phyloP scores from a whole-genome alignment of 2,329 filamentous ascomycete genomes.

The Colletotrichum siamense region DNA sequence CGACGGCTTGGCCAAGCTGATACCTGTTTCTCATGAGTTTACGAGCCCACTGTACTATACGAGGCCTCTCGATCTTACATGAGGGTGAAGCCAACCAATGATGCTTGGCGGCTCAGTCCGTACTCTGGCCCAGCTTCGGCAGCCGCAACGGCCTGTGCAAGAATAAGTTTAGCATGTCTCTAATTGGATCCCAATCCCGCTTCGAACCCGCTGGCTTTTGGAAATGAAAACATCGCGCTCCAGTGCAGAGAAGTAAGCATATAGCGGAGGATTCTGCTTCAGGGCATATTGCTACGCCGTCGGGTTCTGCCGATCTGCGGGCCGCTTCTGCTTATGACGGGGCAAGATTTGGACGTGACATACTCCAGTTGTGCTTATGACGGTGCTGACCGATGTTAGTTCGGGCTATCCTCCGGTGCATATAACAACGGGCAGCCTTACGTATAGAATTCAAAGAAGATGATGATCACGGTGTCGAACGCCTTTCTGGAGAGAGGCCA shows the following conservation, averaged over 20 bases:
- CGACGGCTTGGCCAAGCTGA: constrained; percentile 40
- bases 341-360: background rate
- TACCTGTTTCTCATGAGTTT: constrained; percentile 27
- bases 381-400: background rate
- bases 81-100: constrained; percentile 29
- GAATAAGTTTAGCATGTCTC: background rate
- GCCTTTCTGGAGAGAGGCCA: constrained; percentile 23
- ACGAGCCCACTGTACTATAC: background rate
- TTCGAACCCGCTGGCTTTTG: background rate
- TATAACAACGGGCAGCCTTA: background rate
- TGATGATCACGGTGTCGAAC: constrained; percentile 25
- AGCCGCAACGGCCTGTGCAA: constrained; percentile 13
- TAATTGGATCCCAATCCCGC: background rate
- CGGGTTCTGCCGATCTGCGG: background rate
- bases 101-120: background rate
- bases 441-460: constrained; percentile 28
- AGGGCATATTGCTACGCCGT: background rate
- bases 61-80: constrained; percentile 17
- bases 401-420: background rate
- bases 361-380: constrained; percentile 18
- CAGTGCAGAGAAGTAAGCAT: background rate
- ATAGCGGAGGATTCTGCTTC: background rate
- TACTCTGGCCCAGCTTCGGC: constrained; percentile 3
- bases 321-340: background rate
- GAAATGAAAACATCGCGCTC: background rate